Evolutionary conservation across 129 eudicot genomes (phyloP).

Genomic region (Erigeron canadensis): DNA sequence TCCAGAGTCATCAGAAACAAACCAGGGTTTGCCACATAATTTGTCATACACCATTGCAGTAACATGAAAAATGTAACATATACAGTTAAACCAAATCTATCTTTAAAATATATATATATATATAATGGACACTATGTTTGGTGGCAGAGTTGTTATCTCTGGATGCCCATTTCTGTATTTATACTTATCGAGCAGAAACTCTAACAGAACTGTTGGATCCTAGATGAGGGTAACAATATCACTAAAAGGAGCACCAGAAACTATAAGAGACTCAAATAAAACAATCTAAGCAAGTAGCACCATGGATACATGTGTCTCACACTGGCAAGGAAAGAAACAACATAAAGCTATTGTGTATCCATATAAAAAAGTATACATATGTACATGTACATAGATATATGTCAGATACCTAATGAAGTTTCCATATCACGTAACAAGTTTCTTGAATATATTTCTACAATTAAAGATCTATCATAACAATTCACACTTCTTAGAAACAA

Average conservation of each 20-base stretch:
- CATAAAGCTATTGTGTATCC: background rate
- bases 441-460: background rate
- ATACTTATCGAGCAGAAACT: background rate
- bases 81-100: no score
- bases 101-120: no score
- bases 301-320: background rate
- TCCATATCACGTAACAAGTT: background rate
- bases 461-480: background rate
- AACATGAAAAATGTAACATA: background rate
- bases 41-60: background rate
- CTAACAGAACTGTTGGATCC: background rate
- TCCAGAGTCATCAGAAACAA: slow-evolving; percentile 4
- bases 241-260: background rate
- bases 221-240: background rate
- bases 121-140: background rate
- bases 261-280: background rate
- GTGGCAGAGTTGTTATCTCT: background rate
- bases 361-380: background rate
- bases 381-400: background rate
- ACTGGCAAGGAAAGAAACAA: no score
- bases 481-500: slow-evolving; percentile 12
- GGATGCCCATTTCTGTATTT: background rate
- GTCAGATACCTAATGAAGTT: slow-evolving; percentile 10
- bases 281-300: slow-evolving; percentile 3
- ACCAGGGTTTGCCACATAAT: background rate